phyloP scores from a whole-genome alignment of 2,329 filamentous ascomycete species.

The Alternaria incomplexa region DNA sequence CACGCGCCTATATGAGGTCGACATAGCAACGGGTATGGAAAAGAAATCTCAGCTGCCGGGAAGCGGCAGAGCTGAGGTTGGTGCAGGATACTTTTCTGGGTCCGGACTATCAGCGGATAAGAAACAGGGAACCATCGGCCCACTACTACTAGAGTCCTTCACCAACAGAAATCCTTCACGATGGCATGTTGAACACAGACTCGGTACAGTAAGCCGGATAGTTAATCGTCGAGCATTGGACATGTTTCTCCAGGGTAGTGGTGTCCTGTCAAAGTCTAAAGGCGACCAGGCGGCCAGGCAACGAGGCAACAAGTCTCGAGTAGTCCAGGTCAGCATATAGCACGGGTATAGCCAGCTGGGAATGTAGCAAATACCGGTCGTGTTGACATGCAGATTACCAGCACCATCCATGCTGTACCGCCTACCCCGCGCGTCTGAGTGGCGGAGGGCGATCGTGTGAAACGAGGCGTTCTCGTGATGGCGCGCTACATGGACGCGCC shows the following conservation, averaged over 20 bases:
- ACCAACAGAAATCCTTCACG: neutral
- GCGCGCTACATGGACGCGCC: constrained; percentile 12
- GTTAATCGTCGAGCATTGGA: neutral
- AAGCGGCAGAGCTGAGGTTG: neutral
- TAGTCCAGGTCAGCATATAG: neutral
- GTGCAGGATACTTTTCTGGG: neutral
- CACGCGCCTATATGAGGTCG: constrained; percentile 4
- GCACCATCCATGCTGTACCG: constrained; percentile 10
- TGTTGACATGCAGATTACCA: constrained; percentile 2
- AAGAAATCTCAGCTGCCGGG: neutral
- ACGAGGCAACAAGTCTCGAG: neutral
- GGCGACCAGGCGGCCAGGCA: neutral
- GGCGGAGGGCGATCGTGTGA: constrained; percentile 30
- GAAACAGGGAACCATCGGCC: neutral
- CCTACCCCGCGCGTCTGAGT: constrained; percentile 14
- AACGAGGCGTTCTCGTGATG: constrained; percentile 31
- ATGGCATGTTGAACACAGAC: neutral
- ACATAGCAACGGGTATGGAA: constrained; percentile 10
- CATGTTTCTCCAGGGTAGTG: neutral
- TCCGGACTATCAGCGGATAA: neutral
- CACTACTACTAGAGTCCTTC: neutral
- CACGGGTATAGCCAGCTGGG: neutral
- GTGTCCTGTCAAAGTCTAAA: neutral
- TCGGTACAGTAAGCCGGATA: neutral
- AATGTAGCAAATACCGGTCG: constrained; percentile 32